phyloP scores from a whole-genome alignment of 371 early-diverging fungal genomes.

The Conidiobolus incongruus region DNA sequence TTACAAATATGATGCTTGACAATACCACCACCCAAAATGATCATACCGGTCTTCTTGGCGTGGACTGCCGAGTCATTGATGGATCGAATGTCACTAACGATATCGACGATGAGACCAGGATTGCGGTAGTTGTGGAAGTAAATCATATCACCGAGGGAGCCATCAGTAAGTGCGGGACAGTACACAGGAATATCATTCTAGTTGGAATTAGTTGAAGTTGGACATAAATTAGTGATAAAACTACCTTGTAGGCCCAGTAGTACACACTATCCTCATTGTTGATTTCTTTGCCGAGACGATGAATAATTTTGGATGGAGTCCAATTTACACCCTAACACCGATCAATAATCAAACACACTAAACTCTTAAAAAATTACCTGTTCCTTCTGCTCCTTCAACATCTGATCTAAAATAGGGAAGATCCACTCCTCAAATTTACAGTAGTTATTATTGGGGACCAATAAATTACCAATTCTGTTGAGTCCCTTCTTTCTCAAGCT shows the following conservation, averaged over 20 bases:
- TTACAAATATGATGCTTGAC: slow-evolving; percentile 99
- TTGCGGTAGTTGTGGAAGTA: slow-evolving; percentile 92
- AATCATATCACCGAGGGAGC: slow-evolving; percentile 98
- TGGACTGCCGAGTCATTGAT: slow-evolving; percentile 90
- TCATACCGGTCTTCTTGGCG: slow-evolving; percentile 89
- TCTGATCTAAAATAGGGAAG: slow-evolving; percentile 76
- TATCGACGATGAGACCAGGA: slow-evolving; percentile 88
- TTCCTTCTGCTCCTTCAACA: slow-evolving; percentile 74
- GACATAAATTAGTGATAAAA: background rate
- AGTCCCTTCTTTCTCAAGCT: slow-evolving; percentile 77
- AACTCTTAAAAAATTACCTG: slow-evolving; percentile 8
- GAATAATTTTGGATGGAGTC: slow-evolving; percentile 89
- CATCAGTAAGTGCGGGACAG: slow-evolving; percentile 98
- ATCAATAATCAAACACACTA: background rate
- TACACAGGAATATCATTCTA: slow-evolving; percentile 96
- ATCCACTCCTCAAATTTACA: slow-evolving; percentile 98
- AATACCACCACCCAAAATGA: slow-evolving; percentile 97
- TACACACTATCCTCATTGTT: slow-evolving; percentile 85
- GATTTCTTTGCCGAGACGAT: slow-evolving; percentile 89
- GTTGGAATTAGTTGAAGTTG: slow-evolving; percentile 5
- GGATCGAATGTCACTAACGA: slow-evolving; percentile 82
- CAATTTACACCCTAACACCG: slow-evolving; percentile 35
- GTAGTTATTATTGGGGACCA: slow-evolving; percentile 98
- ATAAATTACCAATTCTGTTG: slow-evolving; percentile 96
- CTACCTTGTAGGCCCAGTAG: slow-evolving; percentile 84